These are phyloP conservation scores for Paspalum notatum DNA, from an alignment of 176 grass and related monocot genomes.

Conservation along the genomic window DNA sequence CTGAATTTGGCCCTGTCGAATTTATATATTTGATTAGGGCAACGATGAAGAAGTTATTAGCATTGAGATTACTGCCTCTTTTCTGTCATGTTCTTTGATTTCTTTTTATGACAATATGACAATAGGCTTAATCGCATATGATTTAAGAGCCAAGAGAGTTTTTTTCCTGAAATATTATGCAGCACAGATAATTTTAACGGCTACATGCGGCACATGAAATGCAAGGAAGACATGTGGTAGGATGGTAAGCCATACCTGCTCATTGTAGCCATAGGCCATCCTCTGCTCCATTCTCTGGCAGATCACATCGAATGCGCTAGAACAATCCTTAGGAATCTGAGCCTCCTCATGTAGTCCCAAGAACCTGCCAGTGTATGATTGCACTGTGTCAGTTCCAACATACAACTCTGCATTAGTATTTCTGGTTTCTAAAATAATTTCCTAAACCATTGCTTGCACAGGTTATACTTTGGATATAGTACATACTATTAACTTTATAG, in stretches of 20 bases:
- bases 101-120: neutral
- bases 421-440: neutral
- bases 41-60: neutral
- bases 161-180: neutral
- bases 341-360: constrained; percentile 70
- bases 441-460: neutral
- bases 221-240: neutral
- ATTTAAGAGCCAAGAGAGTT: neutral
- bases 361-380: constrained; percentile 55
- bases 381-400: constrained; percentile 36
- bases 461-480: neutral
- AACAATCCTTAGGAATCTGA: constrained; percentile 68
- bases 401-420: constrained; percentile 2
- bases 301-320: constrained; percentile 74
- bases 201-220: constrained; percentile 19
- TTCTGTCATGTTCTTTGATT: neutral
- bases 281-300: constrained; percentile 80
- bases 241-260: constrained; percentile 59
- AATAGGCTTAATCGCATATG: neutral
- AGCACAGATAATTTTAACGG: neutral
- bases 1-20: neutral
- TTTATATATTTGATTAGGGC: neutral
- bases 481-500: neutral
- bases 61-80: neutral
- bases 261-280: constrained; percentile 68